Evolutionary conservation across 2,329 filamentous ascomycete genomes (phyloP).

Genomic region (Cryphonectria naterciae): DNA sequence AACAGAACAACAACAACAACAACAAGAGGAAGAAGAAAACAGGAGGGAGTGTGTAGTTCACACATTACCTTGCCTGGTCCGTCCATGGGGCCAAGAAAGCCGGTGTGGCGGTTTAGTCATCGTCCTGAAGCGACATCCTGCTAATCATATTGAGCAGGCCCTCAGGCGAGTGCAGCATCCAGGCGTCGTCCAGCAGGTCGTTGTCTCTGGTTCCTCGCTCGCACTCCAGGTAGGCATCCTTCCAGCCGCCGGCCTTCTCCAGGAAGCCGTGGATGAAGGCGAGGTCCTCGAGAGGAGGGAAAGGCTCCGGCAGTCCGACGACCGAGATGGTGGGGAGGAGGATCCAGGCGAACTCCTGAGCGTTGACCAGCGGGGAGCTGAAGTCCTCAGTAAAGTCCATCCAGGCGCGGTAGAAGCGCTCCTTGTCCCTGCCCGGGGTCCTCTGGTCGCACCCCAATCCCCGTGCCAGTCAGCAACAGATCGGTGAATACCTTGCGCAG

Average conservation of each 20-base stretch:
- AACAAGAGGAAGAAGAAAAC: background rate
- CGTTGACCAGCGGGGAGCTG: background rate
- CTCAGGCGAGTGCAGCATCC: background rate
- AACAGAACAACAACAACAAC: background rate
- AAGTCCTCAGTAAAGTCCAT: background rate
- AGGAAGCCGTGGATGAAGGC: background rate
- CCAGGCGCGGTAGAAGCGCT: background rate
- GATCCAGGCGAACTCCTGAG: background rate
- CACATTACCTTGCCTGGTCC: background rate
- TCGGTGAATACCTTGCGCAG: background rate
- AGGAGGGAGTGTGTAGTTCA: background rate
- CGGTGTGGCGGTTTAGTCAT: too few relatives aligned
- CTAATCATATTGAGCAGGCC: background rate
- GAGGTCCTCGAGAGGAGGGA: background rate
- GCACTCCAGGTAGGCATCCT: background rate
- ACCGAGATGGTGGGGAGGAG: background rate
- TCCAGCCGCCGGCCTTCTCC: background rate
- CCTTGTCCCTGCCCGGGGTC: background rate
- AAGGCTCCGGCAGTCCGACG: background rate
- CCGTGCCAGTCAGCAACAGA: background rate
- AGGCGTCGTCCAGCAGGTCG: background rate
- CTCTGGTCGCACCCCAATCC: background rate
- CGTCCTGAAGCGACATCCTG: too few relatives aligned
- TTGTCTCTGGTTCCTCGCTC: background rate
- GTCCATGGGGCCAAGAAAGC: too few relatives aligned